Conservation (phyloP, 1,284 basidiomycete genomes). For the Vanrija sp. region DNA sequence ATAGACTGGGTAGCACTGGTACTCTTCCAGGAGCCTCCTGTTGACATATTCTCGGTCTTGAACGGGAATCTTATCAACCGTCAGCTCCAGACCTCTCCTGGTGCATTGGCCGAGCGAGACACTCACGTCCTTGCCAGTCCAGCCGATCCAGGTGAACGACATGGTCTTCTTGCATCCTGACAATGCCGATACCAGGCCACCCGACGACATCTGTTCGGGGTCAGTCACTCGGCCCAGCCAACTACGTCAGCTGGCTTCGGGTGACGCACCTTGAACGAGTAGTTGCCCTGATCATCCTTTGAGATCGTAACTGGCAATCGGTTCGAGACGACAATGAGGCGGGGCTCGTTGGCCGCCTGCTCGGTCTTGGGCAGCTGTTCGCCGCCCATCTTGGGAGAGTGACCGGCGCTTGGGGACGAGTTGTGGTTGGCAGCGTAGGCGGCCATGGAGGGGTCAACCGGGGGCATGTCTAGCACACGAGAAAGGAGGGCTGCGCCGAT, state of each 20-base stretch:
- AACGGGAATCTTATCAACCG: constrained; percentile 64
- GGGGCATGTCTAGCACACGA: too few relatives aligned
- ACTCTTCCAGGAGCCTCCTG: constrained; percentile 84
- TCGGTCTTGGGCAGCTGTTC: constrained; percentile 8
- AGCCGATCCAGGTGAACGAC: constrained; percentile 93
- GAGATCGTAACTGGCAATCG: constrained; percentile 87
- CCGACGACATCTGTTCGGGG: constrained; percentile 71
- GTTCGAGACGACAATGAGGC: constrained; percentile 94
- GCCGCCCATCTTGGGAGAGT: constrained; percentile 6
- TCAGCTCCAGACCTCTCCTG: not conserved
- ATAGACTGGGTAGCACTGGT: constrained; percentile 96
- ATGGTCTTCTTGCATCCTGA: constrained; percentile 94
- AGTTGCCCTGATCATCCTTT: constrained; percentile 80
- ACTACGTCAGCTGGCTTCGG: not conserved
- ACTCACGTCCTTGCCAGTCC: constrained; percentile 55
- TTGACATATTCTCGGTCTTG: constrained; percentile 83
- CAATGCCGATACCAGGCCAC: constrained; percentile 88
- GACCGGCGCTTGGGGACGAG: constrained; percentile 8
- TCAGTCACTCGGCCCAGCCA: not conserved
- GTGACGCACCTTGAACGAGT: constrained; percentile 69
- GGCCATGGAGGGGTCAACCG: constrained; percentile 2
- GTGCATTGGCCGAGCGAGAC: too few relatives aligned
- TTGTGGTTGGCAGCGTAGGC: constrained; percentile 16
- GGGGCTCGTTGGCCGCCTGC: constrained; percentile 47
- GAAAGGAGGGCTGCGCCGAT: too few relatives aligned